Percentiles rank a stretch among this genome's conserved stretches.
phyloP scores from a whole-genome alignment of 768 basidiomycete species.

The Boletus coccyginus region DNA sequence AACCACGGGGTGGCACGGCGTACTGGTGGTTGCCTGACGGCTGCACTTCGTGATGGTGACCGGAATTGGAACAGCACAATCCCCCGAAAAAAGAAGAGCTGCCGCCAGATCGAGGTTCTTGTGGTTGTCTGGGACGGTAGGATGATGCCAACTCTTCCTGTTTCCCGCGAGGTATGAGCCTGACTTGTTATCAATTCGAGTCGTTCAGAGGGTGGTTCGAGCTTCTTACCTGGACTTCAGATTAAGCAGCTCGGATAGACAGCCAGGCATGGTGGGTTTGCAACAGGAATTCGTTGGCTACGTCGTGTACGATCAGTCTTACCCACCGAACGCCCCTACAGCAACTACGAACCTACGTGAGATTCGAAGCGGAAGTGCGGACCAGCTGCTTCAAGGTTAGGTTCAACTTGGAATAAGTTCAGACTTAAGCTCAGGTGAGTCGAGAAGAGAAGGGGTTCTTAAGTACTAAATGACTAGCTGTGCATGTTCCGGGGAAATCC shows the following conservation, averaged over 20 bases:
- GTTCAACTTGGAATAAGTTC: too few relatives aligned
- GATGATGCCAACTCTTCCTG: neutral
- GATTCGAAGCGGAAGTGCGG: neutral
- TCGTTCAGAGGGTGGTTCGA: neutral
- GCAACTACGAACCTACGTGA: neutral
- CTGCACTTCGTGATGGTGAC: neutral
- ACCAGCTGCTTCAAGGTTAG: neutral
- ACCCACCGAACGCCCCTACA: neutral
- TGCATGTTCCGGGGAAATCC: neutral
- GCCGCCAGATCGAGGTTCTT: neutral
- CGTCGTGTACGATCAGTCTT: neutral
- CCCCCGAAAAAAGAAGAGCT: neutral
- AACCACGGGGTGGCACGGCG: neutral
- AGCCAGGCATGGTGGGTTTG: neutral
- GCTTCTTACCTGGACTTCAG: neutral
- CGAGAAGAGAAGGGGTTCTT: too few relatives aligned
- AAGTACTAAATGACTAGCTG: neutral
- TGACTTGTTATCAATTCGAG: neutral
- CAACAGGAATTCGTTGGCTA: neutral
- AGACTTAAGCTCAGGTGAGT: too few relatives aligned
- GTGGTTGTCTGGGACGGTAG: neutral
- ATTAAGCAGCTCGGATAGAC: neutral
- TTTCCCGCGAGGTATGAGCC: neutral
- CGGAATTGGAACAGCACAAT: neutral
- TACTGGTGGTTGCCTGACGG: too few relatives aligned